These are phyloP conservation scores for Aspergillus phoenicis DNA, from an alignment of 2,329 filamentous ascomycete genomes.

Conservation along the genomic window DNA sequence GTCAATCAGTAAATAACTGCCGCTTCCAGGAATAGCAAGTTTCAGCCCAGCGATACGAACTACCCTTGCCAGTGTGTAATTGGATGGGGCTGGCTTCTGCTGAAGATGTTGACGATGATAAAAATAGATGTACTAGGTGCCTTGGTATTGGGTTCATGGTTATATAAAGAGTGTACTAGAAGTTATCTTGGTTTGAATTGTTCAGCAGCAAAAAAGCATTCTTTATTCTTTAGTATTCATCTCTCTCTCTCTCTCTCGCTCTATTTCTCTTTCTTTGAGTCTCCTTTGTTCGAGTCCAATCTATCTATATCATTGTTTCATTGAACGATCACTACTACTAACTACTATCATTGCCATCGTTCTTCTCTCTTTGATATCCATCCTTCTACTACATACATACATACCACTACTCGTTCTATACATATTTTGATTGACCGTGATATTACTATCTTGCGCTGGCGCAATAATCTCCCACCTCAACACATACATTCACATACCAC, in stretches of 20 bases:
- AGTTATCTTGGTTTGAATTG: background rate
- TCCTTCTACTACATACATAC: background rate
- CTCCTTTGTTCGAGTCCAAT: conserved; percentile 5
- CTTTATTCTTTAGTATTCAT: no score
- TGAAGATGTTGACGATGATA: background rate
- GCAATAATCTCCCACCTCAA: background rate
- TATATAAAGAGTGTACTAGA: background rate
- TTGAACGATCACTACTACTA: background rate
- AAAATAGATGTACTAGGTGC: background rate
- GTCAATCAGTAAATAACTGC: no score
- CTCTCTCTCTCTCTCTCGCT: background rate
- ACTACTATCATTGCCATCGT: background rate
- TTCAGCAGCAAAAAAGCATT: conserved; percentile 4
- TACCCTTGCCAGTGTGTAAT: no score
- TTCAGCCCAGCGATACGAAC: background rate
- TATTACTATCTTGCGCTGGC: no score
- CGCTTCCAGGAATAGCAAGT: background rate
- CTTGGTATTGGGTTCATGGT: background rate
- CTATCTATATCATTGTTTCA: no score
- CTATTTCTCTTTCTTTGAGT: background rate
- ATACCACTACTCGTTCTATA: background rate
- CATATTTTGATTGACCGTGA: background rate
- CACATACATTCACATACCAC: background rate
- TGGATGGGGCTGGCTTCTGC: no score
- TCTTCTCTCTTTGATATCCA: background rate